These are phyloP conservation scores for Guyanaporus albipodus DNA, from an alignment of 768 basidiomycete species.

Conservation along the genomic window DNA sequence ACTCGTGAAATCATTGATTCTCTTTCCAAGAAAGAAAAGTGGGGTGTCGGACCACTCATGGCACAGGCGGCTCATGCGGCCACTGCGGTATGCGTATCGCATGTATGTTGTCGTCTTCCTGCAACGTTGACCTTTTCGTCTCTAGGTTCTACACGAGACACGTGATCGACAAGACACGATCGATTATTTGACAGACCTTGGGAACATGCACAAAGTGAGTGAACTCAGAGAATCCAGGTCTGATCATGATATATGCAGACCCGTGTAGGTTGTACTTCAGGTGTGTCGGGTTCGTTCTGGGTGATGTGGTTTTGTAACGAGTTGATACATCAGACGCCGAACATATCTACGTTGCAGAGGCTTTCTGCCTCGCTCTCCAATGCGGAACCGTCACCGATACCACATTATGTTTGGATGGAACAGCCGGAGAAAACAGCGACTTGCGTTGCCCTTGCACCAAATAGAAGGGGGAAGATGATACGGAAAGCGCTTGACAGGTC, in stretches of 20 bases:
- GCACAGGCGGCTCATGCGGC: conserved; percentile 43
- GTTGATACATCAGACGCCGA: conserved; percentile 27
- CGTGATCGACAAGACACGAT: conserved; percentile 36
- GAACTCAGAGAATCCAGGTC: background rate
- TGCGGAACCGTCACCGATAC: conserved; percentile 25
- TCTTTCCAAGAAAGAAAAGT: conserved; percentile 34
- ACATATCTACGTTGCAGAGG: conserved; percentile 30
- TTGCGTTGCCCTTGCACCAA: conserved; percentile 43
- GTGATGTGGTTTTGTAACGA: too few relatives aligned
- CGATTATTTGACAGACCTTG: conserved; percentile 36
- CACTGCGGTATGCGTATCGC: conserved; percentile 30
- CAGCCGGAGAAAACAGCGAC: conserved; percentile 42
- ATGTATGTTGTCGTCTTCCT: background rate
- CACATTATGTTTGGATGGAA: conserved; percentile 41
- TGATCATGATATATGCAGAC: background rate
- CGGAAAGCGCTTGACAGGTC: conserved; percentile 41
- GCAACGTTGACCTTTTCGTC: background rate
- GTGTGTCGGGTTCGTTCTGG: conserved; percentile 15
- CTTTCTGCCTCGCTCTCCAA: conserved; percentile 29
- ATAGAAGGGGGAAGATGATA: conserved; percentile 34
- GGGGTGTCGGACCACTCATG: conserved; percentile 44
- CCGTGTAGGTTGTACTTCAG: conserved; percentile 38
- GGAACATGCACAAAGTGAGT: conserved; percentile 42
- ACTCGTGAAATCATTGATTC: background rate
- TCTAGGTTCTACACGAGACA: conserved; percentile 39